Percentiles rank a stretch among this genome's conserved stretches.
These are phyloP conservation scores for Talinum fruticosum DNA, from an alignment of 148 eudicot genomes.

Conservation along the genomic window DNA sequence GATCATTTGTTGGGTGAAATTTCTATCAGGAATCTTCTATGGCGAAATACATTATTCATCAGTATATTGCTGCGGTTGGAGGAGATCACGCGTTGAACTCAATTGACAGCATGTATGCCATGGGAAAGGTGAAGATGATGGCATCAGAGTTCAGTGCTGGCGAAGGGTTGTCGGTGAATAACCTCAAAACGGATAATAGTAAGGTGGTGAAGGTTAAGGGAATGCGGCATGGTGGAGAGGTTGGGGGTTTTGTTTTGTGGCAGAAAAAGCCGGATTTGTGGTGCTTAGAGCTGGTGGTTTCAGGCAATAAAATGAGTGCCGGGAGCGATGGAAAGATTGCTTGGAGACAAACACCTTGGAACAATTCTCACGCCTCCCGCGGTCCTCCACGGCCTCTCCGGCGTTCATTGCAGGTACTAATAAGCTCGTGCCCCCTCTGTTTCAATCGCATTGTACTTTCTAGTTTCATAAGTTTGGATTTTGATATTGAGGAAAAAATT, in stretches of 20 bases:
- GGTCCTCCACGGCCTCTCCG: constrained; percentile 95
- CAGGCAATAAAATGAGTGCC: constrained; percentile 83
- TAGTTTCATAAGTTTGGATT: constrained; percentile 7
- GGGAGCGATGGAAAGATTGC: constrained; percentile 95
- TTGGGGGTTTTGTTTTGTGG: constrained; percentile 93
- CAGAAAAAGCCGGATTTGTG: constrained; percentile 82
- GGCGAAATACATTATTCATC: constrained; percentile 92
- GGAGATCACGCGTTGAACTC: constrained; percentile 78
- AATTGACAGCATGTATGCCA: constrained; percentile 81
- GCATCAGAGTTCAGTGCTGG: constrained; percentile 68
- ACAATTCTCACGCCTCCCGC: constrained; percentile 81
- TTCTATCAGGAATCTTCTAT: constrained; percentile 68
- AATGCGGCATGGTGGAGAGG: constrained; percentile 47
- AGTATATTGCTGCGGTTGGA: constrained; percentile 89
- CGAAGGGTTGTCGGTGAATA: constrained; percentile 34
- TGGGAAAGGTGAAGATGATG: constrained; percentile 88
- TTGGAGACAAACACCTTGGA: constrained; percentile 97
- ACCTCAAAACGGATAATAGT: constrained; percentile 20
- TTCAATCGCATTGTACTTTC: not conserved
- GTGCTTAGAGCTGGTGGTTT: constrained; percentile 81
- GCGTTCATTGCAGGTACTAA: constrained; percentile 74
- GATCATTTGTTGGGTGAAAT: constrained; percentile 17
- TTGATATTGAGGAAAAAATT: not conserved
- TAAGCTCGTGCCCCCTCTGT: not conserved
- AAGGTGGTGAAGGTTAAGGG: constrained; percentile 58